Base-by-base conservation (phyloP, 2,329 filamentous ascomycete genomes). In the Rasamsonia emersonii region DNA sequence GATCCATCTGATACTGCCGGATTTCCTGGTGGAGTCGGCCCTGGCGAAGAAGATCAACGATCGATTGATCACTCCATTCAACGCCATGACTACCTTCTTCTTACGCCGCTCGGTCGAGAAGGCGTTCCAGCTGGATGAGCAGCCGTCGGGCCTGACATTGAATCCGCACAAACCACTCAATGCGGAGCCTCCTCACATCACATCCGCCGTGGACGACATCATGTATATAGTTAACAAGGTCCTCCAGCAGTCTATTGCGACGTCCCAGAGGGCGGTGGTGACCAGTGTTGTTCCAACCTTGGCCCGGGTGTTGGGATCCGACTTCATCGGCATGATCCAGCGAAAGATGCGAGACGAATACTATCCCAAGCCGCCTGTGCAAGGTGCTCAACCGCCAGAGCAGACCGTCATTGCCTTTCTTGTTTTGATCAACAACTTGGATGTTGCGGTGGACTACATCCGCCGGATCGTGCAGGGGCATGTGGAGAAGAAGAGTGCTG, bases 171-270 rank as follows among this genome's bases (percentile, higher is more conserved):
- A 72, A 49, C 69, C 80, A 3, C 68, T 94, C 25, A 76, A 81
- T 32, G 74, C 79, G 36, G 86, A 86, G 46, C 75, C 86, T 3
- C 91, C 91, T 1, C 93, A 85, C 51, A 94, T 98, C 48, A 89
- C 91, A 25, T 86, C 88, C 2, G 88, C 89, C 0, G 88, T 98
- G 6, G 91, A 98, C 64, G 91, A 95, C 62, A 86, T 96, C 51
- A 96, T 98, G 89, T 98, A 96, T 61, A 95, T 98, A 47, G 84
- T 94, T 53, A 93, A 93, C 53, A 81, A 89, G 30, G 82, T 96
- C 19, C 70, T 96, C 5, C 82, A 93, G 42, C 80, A 89, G 43
- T 83, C 86, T 0, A 68, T 96, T 14, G 81, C 84, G 1, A 96
- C 93, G 1, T 85, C 83, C 2, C 88, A 95, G 53, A 71, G 79